These are phyloP conservation scores for Saprolegnia parasitica DNA, from an alignment of 352 stramenopile species.

Conservation along the genomic window DNA sequence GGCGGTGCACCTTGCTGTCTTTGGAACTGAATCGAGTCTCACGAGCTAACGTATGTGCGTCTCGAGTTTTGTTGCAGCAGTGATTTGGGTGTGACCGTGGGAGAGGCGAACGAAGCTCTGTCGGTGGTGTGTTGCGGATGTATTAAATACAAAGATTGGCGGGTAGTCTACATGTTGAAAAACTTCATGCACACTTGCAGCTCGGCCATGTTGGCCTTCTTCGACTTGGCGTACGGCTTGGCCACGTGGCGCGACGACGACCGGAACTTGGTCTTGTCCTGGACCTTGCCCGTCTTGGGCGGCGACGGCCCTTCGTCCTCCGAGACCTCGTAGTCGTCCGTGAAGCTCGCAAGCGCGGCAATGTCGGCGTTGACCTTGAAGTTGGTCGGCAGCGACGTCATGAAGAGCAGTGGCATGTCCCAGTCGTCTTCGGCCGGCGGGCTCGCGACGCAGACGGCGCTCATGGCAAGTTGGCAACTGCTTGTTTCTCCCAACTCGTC, in stretches of 20 bases:
- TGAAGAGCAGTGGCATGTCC: conserved; percentile 76
- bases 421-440: conserved; percentile 36
- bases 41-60: too few species aligned
- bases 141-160: conserved; percentile 16
- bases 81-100: neutral
- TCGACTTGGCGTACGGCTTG: conserved; percentile 13
- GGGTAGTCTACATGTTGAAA: conserved; percentile 4
- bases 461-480: neutral
- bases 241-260: conserved; percentile 1
- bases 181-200: conserved; percentile 23
- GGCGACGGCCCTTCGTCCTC: conserved; percentile 25
- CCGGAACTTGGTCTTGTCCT: conserved; percentile 15
- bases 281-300: conserved; percentile 21
- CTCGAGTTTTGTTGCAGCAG: too few species aligned
- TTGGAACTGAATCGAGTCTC: too few species aligned
- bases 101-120: neutral
- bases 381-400: conserved; percentile 54
- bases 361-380: conserved; percentile 67
- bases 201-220: conserved; percentile 7
- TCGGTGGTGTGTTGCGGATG: neutral
- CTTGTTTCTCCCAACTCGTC: neutral
- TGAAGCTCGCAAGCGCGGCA: conserved; percentile 69
- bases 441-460: neutral
- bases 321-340: conserved; percentile 43
- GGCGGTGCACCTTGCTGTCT: too few species aligned